Percentiles rank a stretch among this genome's conserved stretches.
Conservation (phyloP, 164 flowering plant species). For the Vitis amurensis region DNA sequence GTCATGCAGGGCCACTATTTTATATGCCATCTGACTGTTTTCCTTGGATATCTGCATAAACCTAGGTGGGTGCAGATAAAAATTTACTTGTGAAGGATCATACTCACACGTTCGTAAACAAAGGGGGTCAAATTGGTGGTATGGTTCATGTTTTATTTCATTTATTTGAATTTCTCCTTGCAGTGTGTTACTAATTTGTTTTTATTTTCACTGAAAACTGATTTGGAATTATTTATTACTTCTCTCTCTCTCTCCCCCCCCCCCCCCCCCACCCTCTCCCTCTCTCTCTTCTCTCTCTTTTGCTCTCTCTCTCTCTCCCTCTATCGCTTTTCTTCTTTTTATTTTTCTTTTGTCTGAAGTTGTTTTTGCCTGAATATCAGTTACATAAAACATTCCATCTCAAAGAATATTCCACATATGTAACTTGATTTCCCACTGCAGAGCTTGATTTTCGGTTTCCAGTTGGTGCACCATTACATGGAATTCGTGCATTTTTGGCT, state of each 20-base stretch:
- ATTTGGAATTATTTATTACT: background rate
- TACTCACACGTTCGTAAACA: conserved; percentile 90
- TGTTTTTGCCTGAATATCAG: too few relatives aligned
- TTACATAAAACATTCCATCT: background rate
- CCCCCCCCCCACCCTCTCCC: too few relatives aligned
- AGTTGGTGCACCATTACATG: conserved; percentile 94
- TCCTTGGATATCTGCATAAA: conserved; percentile 10
- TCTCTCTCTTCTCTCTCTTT: too few relatives aligned
- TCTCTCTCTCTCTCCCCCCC: too few relatives aligned
- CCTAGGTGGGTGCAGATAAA: conserved; percentile 88
- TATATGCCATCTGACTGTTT: conserved; percentile 13
- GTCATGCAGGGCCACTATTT: background rate
- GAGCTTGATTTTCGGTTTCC: conserved; percentile 98
- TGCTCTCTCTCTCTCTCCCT: too few relatives aligned
- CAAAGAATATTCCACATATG: background rate
- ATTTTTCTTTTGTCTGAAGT: background rate
- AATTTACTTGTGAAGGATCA: conserved; percentile 98
- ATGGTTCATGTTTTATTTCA: conserved; percentile 19
- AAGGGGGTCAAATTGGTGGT: conserved; percentile 93
- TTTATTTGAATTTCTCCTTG: background rate
- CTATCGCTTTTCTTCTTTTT: background rate
- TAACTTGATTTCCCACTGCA: conserved; percentile 33
- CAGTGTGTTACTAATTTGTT: background rate
- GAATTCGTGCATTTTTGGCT: conserved; percentile 82
- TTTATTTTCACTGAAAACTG: background rate